Conservation (phyloP, 176 grass and related monocot species). For the Pontederia paniculata region DNA sequence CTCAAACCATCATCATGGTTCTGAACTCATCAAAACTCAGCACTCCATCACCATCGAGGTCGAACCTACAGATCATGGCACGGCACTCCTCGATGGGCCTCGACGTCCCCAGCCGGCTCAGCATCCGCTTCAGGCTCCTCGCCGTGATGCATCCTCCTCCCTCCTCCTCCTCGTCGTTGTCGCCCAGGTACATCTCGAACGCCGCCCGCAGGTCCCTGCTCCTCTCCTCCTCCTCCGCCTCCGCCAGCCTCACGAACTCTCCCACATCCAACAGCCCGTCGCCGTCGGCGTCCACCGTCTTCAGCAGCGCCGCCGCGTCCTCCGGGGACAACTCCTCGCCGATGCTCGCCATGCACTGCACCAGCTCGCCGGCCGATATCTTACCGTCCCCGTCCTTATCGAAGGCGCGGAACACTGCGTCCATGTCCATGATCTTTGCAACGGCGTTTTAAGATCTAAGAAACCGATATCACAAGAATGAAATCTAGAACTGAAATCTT, state of each 20-base stretch:
- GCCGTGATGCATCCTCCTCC: slow-evolving; percentile 31
- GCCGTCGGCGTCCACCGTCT: slow-evolving; percentile 26
- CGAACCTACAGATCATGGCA: slow-evolving; percentile 51
- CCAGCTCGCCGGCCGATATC: slow-evolving; percentile 36
- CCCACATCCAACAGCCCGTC: slow-evolving; percentile 31
- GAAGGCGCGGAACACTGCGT: slow-evolving; percentile 21
- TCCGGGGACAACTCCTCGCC: slow-evolving; percentile 23
- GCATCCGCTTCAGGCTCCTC: slow-evolving; percentile 37
- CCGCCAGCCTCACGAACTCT: slow-evolving; percentile 22
- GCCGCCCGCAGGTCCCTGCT: slow-evolving; percentile 25
- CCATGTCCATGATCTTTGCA: too few species aligned
- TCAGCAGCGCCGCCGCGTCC: slow-evolving; percentile 28
- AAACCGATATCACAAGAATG: too few species aligned
- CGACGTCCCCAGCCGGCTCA: slow-evolving; percentile 20
- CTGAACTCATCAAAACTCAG: slow-evolving; percentile 49
- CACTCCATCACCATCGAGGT: slow-evolving; percentile 49
- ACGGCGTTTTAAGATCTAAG: too few species aligned
- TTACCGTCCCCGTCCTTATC: slow-evolving; percentile 54
- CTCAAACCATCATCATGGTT: slow-evolving; percentile 33
- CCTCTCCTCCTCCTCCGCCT: slow-evolving; percentile 20
- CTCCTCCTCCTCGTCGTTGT: too few species aligned
- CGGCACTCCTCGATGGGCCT: slow-evolving; percentile 30
- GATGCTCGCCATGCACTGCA: slow-evolving; percentile 7
- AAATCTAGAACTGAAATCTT: too few species aligned
- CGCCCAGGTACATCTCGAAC: slow-evolving; percentile 37